These are phyloP conservation scores for Agrostemma githago DNA, from an alignment of 148 eudicot genomes.

Conservation along the genomic window DNA sequence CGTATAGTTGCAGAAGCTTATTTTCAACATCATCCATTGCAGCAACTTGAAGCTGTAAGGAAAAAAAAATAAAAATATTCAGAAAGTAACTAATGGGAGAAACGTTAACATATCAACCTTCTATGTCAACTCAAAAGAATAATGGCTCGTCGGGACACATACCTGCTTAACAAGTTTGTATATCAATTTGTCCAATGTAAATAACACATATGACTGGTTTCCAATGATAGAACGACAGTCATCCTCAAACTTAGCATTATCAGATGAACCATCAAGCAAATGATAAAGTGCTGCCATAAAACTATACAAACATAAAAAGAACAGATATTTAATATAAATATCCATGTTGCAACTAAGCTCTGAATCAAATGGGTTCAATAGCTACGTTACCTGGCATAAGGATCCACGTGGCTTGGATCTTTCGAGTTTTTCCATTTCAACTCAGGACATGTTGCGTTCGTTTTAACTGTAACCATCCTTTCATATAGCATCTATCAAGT, in stretches of 20 bases:
- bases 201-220: constrained; percentile 83
- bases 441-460: constrained; percentile 48
- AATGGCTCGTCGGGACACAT: constrained; percentile 3
- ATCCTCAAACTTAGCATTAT: constrained; percentile 91
- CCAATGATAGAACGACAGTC: constrained; percentile 87
- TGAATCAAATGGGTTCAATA: neutral
- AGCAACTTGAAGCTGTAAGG: constrained; percentile 80
- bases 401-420: constrained; percentile 50
- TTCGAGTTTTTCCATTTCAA: constrained; percentile 54
- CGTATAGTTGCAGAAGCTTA: constrained; percentile 74
- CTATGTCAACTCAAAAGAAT: neutral
- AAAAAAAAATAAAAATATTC: constrained; percentile 4
- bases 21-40: constrained; percentile 74
- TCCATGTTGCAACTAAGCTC: neutral
- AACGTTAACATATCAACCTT: neutral
- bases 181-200: constrained; percentile 91
- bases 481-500: constrained; percentile 64
- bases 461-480: constrained; percentile 71
- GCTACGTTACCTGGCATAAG: constrained; percentile 60
- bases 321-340: constrained; percentile 1
- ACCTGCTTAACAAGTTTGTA: constrained; percentile 97
- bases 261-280: constrained; percentile 90
- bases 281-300: constrained; percentile 67
- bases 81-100: neutral
- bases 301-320: constrained; percentile 37